Evolutionary conservation across 140 eudicot genomes (phyloP).

Genomic region (Bidens hawaiensis): DNA sequence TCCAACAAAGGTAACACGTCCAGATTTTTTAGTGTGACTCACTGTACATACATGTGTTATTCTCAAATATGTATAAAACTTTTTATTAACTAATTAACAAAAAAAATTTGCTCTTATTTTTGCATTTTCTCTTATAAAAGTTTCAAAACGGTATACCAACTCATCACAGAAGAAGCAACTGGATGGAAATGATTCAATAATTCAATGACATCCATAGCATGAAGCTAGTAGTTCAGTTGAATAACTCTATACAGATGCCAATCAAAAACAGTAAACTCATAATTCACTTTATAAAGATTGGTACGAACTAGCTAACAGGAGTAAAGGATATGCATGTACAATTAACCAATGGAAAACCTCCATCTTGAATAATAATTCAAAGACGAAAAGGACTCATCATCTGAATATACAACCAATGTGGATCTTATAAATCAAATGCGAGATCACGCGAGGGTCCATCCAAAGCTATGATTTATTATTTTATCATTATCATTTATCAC

Average conservation of each 20-base stretch:
- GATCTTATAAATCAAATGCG: conserved; percentile 20
- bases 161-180: background rate
- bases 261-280: background rate
- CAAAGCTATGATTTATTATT: background rate
- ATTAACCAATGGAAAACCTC: conserved; percentile 10
- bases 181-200: background rate
- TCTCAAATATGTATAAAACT: too few species aligned
- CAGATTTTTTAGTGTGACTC: too few species aligned
- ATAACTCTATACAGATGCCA: background rate
- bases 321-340: conserved; percentile 2
- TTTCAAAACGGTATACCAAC: background rate
- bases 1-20: too few species aligned
- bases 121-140: background rate
- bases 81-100: too few species aligned
- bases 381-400: conserved; percentile 32
- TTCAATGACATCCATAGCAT: background rate
- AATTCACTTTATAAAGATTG: background rate
- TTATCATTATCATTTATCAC: conserved; percentile 11
- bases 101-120: too few species aligned
- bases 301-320: background rate
- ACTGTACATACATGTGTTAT: too few species aligned
- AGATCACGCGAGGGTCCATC: conserved; percentile 19
- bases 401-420: conserved; percentile 27
- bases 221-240: background rate
- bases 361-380: background rate